These are phyloP conservation scores for Candida ipomoeae DNA, from an alignment of 805 yeast genomes.

Conservation along the genomic window DNA sequence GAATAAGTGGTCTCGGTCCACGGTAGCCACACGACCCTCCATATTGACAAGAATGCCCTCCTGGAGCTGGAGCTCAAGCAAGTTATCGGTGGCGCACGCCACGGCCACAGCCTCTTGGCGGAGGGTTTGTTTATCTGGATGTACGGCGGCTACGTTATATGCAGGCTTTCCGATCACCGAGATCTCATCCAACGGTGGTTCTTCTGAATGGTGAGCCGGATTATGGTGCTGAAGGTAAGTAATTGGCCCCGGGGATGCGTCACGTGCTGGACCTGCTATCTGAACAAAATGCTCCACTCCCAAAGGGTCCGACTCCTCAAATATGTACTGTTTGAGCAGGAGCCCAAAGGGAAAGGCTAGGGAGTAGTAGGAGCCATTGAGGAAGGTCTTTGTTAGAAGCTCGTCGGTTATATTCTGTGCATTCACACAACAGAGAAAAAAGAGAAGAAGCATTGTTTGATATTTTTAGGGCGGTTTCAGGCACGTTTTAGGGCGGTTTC, in stretches of 20 bases:
- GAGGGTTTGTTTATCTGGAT: not conserved
- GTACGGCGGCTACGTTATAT: not conserved
- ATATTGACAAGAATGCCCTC: constrained; percentile 31
- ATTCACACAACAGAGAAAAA: not conserved
- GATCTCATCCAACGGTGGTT: not conserved
- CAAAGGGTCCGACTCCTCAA: constrained; percentile 8
- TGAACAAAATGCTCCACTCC: not conserved
- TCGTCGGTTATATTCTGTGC: not conserved
- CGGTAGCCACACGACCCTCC: constrained; percentile 32
- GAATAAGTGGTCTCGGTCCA: constrained; percentile 36
- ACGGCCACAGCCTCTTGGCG: constrained; percentile 6
- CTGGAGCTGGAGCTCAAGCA: constrained; percentile 25
- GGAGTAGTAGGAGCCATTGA: constrained; percentile 21
- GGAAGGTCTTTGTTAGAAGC: not conserved
- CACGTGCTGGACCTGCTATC: not conserved
- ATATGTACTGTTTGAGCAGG: constrained; percentile 26
- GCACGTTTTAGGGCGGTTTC: not conserved
- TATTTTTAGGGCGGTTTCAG: not conserved
- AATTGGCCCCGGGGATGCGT: not conserved
- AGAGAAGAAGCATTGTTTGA: not conserved
- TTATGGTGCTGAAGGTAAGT: too few species aligned
- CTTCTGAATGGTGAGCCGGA: not conserved
- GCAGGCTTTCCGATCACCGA: not conserved
- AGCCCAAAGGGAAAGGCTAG: constrained; percentile 35
- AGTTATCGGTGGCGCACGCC: constrained; percentile 11